These are phyloP conservation scores for Boletus subparvulus DNA, from an alignment of 768 basidiomycete genomes.

Conservation along the genomic window DNA sequence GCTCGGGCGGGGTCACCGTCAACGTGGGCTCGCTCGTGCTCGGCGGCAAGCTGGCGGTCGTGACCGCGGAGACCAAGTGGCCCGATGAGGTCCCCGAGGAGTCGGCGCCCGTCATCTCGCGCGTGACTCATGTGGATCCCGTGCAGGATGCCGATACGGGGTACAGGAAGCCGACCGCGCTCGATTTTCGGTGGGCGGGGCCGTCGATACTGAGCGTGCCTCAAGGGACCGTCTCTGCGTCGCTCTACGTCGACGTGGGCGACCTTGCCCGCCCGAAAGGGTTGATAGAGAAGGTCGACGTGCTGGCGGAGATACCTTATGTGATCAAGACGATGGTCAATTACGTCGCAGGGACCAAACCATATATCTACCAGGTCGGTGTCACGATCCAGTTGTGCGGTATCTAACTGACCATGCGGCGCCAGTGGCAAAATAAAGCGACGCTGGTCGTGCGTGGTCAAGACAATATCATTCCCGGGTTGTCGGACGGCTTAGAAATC, in stretches of 20 bases:
- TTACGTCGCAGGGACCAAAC: constrained; percentile 91
- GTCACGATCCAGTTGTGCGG: not conserved
- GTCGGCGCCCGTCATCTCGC: constrained; percentile 55
- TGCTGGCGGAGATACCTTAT: constrained; percentile 92
- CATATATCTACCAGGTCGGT: constrained; percentile 89
- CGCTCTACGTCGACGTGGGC: constrained; percentile 58
- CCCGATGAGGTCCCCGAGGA: constrained; percentile 56
- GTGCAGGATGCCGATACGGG: constrained; percentile 75
- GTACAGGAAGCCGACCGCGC: constrained; percentile 68
- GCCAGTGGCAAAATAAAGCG: constrained; percentile 58
- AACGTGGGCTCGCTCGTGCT: constrained; percentile 86
- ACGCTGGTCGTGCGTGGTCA: constrained; percentile 49
- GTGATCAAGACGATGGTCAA: constrained; percentile 90
- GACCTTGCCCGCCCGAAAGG: constrained; percentile 59
- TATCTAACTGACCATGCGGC: not conserved
- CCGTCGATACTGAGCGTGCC: constrained; percentile 55
- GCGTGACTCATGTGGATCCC: constrained; percentile 63
- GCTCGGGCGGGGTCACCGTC: constrained; percentile 80
- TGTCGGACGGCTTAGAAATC: constrained; percentile 44
- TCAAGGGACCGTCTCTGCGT: constrained; percentile 55
- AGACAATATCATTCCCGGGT: constrained; percentile 40
- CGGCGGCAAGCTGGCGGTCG: constrained; percentile 68
- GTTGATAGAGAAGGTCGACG: constrained; percentile 89
- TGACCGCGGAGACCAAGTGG: constrained; percentile 81
- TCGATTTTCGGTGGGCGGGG: constrained; percentile 79